Base-by-base conservation (phyloP, 2,329 filamentous ascomycete species). In the Hypomyces perniciosus region DNA sequence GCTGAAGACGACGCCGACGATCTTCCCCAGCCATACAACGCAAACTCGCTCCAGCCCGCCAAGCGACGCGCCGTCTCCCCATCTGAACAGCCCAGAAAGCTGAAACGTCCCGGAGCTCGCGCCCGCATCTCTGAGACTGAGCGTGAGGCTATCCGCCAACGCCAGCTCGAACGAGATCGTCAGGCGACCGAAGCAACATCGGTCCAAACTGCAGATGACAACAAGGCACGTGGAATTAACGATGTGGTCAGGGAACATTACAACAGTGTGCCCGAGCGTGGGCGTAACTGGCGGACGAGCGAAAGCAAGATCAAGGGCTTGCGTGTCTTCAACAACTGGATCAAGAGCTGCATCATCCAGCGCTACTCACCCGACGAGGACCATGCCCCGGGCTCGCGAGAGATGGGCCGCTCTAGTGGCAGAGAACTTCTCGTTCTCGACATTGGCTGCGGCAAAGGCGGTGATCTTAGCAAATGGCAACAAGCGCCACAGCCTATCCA, bases 241-340 rank as follows among this genome's bases (percentile, higher is more conserved):
- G 90, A 97, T 62, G 85, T 95, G 6, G 93, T 97, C 44, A 83
- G 85, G 46, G 85, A 95, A 58, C 92, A 96, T 69, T 99, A 99
- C 77, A 99, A 99, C 69, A 85, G 88, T 35, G 92, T 97, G 0
- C 92, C 92, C 0, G 88, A 99, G 72, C 83, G 91, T 30, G 93
- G 93, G 9, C 83, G 92, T 48, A 90, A 96, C 63, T 99, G 93
- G 92, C 83, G 93, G 45, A 90, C 87, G 66, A 95, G 90, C 6
- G 90, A 95, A 62, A 95, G 88, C 68, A 86, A 88, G 62, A 99
- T 99, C 74, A 96, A 95, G 72, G 93, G 93, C 1, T 74, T 99
- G 48, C 83, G 93, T 48, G 89, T 87, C 59, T 93, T 96, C 76
- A 99, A 99, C 73, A 99, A 99, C 69, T 99, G 93, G 93, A 81